These are phyloP conservation scores for Arthrobotrys megalospora DNA, from an alignment of 2,329 filamentous ascomycete genomes.

Conservation along the genomic window DNA sequence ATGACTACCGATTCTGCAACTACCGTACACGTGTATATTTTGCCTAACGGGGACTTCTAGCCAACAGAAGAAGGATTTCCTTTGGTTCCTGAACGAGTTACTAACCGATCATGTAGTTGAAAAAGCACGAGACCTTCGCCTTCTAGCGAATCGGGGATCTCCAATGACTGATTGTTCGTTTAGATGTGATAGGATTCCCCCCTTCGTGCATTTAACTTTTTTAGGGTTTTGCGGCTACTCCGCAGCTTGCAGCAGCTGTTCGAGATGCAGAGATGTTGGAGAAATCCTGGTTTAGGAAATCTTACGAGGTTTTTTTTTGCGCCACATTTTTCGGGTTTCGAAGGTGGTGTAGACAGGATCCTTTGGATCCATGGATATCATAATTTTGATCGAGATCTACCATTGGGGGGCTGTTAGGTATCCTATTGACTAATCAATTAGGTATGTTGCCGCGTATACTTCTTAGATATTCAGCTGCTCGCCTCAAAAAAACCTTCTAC, in stretches of 20 bases:
- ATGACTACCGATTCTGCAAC: conserved; percentile 7
- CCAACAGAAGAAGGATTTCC: not conserved
- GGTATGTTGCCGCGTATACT: no score
- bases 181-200: conserved; percentile 15
- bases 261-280: not conserved
- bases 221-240: no score
- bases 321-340: not conserved
- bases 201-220: not conserved
- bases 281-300: not conserved
- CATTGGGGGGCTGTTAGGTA: no score
- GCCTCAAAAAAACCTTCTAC: no score
- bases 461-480: no score
- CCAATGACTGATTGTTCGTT: not conserved
- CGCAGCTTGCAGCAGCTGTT: no score
- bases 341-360: no score
- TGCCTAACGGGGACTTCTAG: not conserved
- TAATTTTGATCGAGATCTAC: no score
- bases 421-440: no score
- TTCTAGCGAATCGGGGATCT: conserved; percentile 22
- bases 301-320: not conserved
- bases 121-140: not conserved
- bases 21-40: conserved; percentile 25
- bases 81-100: conserved; percentile 4
- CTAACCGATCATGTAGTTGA: no score
- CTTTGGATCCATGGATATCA: no score